Evolutionary conservation across 176 grass and related monocot species (phyloP).

Genomic region (Oryza glaberrima): DNA sequence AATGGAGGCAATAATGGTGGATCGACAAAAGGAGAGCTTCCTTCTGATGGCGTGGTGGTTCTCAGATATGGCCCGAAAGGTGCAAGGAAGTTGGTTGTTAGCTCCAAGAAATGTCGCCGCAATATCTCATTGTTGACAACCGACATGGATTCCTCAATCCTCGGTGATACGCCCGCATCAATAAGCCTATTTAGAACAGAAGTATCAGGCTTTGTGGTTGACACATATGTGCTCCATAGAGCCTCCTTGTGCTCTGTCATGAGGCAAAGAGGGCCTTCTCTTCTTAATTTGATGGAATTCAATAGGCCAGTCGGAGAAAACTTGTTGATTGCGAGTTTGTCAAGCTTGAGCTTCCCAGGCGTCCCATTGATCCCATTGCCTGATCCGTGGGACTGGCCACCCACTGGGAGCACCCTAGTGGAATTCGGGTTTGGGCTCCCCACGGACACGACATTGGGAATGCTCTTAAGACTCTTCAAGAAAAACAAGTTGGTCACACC

Average conservation of each 20-base stretch:
- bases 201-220: constrained; percentile 83
- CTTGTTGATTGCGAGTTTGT: constrained; percentile 74
- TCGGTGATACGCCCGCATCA: constrained; percentile 67
- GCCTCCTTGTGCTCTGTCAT: constrained; percentile 98
- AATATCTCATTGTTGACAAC: constrained; percentile 99
- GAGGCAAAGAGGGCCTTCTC: constrained; percentile 89
- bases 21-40: constrained; percentile 81
- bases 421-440: constrained; percentile 80
- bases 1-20: constrained; percentile 72
- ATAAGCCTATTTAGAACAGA: constrained; percentile 90
- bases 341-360: constrained; percentile 67
- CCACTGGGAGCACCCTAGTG: constrained; percentile 57
- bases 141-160: constrained; percentile 94
- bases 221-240: constrained; percentile 73
- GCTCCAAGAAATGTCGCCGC: constrained; percentile 90
- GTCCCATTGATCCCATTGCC: constrained; percentile 52
- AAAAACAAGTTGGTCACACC: constrained; percentile 98
- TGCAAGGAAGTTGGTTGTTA: constrained; percentile 95
- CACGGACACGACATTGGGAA: constrained; percentile 79
- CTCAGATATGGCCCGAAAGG: constrained; percentile 94
- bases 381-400: constrained; percentile 17
- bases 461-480: constrained; percentile 78
- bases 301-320: constrained; percentile 83
- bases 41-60: constrained; percentile 71
- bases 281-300: constrained; percentile 87